Conservation (phyloP, 2,329 filamentous ascomycete species). For the Colletotrichum sp. region DNA sequence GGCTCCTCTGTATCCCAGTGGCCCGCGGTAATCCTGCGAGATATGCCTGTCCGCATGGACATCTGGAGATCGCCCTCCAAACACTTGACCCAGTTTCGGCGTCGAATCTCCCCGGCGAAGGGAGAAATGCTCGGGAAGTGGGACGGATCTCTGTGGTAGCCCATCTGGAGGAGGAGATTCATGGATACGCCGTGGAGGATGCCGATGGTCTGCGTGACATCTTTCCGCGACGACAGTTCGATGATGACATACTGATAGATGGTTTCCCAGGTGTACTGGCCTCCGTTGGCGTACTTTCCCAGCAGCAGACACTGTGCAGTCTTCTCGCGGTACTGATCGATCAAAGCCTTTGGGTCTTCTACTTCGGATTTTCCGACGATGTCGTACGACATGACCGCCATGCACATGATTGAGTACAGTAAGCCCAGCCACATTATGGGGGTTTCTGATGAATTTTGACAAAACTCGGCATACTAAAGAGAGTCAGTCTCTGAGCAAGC, state of each 20-base stretch:
- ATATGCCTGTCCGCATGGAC: slow-evolving; percentile 47
- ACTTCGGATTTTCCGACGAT: slow-evolving; percentile 5
- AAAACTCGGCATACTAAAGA: slow-evolving; percentile 47
- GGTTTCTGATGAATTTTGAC: slow-evolving; percentile 37
- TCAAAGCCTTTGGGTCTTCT: not conserved
- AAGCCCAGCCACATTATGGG: slow-evolving; percentile 50
- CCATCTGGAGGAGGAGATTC: slow-evolving; percentile 4
- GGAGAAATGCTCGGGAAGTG: slow-evolving; percentile 43
- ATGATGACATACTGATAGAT: slow-evolving; percentile 36
- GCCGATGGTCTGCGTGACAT: not conserved
- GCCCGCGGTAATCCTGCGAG: slow-evolving; percentile 40
- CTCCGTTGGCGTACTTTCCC: slow-evolving; percentile 45
- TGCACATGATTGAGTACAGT: slow-evolving; percentile 48
- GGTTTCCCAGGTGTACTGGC: slow-evolving; percentile 44
- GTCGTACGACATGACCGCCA: slow-evolving; percentile 31
- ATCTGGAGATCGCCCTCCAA: slow-evolving; percentile 44
- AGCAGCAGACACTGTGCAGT: slow-evolving; percentile 39
- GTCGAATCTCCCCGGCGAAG: slow-evolving; percentile 49
- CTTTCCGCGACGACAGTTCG: slow-evolving; percentile 30
- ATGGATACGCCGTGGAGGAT: not conserved
- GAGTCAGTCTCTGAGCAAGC: not conserved
- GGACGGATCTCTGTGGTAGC: slow-evolving; percentile 44
- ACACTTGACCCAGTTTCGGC: slow-evolving; percentile 45
- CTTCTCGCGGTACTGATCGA: slow-evolving; percentile 28
- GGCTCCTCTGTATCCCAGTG: slow-evolving; percentile 46